Base-by-base conservation (phyloP, 352 stramenopile species). In the Phytophthora pisi region DNA sequence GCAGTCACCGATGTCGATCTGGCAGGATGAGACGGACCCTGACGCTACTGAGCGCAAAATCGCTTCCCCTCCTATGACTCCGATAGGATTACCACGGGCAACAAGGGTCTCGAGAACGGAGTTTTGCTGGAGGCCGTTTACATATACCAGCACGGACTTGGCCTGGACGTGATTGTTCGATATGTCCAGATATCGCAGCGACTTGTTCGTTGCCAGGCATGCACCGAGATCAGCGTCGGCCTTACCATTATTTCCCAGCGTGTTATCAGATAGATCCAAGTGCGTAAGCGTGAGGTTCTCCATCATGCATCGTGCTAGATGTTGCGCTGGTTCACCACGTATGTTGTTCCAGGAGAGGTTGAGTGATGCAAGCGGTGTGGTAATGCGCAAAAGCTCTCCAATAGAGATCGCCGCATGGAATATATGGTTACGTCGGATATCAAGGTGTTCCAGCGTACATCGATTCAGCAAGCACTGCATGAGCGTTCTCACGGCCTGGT, bases 341-440 rank as follows among this genome's bases (percentile, higher is more conserved):
- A 94, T 90, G 31, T 91, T 88, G 57, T 92, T 92, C 86, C 84
- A 92, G 4, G 81, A 85, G 11, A 94, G 46, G 24, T 94, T 87
- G 11, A 94, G 71, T 5, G 77, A 79, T 42, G 61, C 63, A 9
- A 94, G 62, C 8, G 82, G 76, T 2, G 77, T 90, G 23, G 82
- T 81, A 64, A 89, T 85, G 2, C 81, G 81, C 36, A 94, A 63
- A 10, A 91, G 57, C 57, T 90, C 81, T 20, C 81, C 86, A 1
- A 92, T 62, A 0, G 77, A 77, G 58, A 77, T 78, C 4, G 85
- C 79, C 4, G 85, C 75, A 57, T 89, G 71, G 30, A 78, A 93
- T 50, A 93, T 90, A 24, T 88, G 72, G 46, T 93, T 93, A 9
- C 77, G 74, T 1, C 72, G 77, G 56, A 91, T 63, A 58, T 91